A percentile compares a stretch with the other conserved stretches of the same genome.
phyloP scores from a whole-genome alignment of 805 yeast species.

The Candida ovalis region DNA sequence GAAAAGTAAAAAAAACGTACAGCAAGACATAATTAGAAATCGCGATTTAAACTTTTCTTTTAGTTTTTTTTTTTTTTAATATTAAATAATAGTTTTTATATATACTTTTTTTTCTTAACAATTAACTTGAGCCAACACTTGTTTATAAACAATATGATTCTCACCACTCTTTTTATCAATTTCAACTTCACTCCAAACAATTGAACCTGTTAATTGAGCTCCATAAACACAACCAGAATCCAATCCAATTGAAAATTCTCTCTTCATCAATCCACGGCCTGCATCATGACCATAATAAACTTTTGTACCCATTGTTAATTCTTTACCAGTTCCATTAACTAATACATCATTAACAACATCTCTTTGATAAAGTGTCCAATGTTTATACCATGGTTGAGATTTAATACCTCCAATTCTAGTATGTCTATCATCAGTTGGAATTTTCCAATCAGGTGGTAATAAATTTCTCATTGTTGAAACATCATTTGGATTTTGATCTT shows the following conservation, averaged over 20 bases:
- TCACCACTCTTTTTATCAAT: slow-evolving; percentile 2
- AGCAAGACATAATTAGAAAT: too few species aligned
- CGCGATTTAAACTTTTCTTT: background rate
- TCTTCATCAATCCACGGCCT: slow-evolving; percentile 61
- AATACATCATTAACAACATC: slow-evolving; percentile 5
- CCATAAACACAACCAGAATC: slow-evolving; percentile 85
- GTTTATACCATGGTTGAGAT: slow-evolving; percentile 31
- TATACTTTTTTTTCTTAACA: slow-evolving; percentile 12
- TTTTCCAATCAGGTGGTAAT: slow-evolving; percentile 58
- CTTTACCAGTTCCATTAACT: slow-evolving; percentile 6
- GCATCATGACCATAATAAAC: slow-evolving; percentile 93
- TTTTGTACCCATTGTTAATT: slow-evolving; percentile 27
- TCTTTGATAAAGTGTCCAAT: slow-evolving; percentile 29
- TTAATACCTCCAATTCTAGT: slow-evolving; percentile 25
- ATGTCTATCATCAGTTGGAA: slow-evolving; percentile 45
- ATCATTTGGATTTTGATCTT: slow-evolving; percentile 58
- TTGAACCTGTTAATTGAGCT: slow-evolving; percentile 59
- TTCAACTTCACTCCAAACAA: slow-evolving; percentile 38
- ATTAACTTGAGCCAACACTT: slow-evolving; percentile 26
- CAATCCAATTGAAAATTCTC: slow-evolving; percentile 69
- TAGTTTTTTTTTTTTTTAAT: background rate
- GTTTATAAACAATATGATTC: slow-evolving; percentile 23
- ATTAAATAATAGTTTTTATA: background rate
- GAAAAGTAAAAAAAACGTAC: too few species aligned
- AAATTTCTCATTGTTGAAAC: slow-evolving; percentile 68